Percentiles rank a stretch among this genome's conserved stretches.
These are phyloP conservation scores for Serendipita sp. DNA, from an alignment of 768 basidiomycete species.

Conservation along the genomic window DNA sequence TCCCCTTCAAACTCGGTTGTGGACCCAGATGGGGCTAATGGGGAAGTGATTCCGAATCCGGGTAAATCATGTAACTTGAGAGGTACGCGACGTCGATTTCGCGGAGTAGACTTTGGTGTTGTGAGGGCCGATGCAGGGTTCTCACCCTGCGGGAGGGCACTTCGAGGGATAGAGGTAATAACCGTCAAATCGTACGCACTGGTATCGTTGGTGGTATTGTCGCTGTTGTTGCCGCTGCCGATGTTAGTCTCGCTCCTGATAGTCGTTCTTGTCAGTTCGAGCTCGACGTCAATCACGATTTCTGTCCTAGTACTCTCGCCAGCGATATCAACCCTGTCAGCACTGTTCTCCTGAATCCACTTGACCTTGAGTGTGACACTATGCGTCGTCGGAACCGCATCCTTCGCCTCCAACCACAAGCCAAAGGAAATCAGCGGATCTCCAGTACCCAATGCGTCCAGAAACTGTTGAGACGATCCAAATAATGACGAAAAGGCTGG, in stretches of 20 bases:
- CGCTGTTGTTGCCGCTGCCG: too few species aligned
- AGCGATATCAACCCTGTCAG: too few species aligned
- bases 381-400: too few species aligned
- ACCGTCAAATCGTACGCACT: slow-evolving; percentile 8
- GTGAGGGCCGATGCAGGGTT: neutral
- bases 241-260: too few species aligned
- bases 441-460: neutral
- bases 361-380: too few species aligned
- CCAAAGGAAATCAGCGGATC: too few species aligned
- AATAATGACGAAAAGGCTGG: neutral
- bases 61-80: slow-evolving; percentile 12
- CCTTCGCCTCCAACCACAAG: too few species aligned
- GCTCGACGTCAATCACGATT: neutral
- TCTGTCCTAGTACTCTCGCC: too few species aligned
- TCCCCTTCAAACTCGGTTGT: neutral
- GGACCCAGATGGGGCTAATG: neutral
- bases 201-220: neutral
- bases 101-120: neutral
- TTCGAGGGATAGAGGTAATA: slow-evolving; percentile 14
- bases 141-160: slow-evolving; percentile 7
- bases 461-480: neutral
- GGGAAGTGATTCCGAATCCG: neutral
- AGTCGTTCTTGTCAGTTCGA: neutral
- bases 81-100: neutral
- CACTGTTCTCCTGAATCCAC: too few species aligned